Base-by-base conservation (phyloP, 1,284 basidiomycete genomes). In the Melanopsichium pennsylvanicum region DNA sequence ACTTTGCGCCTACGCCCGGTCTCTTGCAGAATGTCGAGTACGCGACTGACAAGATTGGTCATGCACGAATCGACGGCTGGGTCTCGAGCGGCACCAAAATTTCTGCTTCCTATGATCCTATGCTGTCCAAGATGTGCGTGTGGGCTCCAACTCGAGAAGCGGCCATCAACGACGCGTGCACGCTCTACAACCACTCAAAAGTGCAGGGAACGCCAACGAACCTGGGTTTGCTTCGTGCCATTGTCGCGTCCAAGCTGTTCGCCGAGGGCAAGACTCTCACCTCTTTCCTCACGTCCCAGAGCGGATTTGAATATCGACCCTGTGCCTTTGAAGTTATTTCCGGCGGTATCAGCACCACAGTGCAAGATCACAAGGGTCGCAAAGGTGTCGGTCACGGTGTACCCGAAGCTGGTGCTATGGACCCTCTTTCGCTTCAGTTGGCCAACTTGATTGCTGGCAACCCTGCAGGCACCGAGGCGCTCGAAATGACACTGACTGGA, bases 391-490 rank as follows among this genome's bases (percentile, higher is more conserved):
- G 87, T 0, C 81, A 86, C 35, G 89, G 89, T 12, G 85, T 90
- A 9, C 89, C 89, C 0, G 84, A 82, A n/a, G 86, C 86, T 54
- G 89, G 89, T 0, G 86, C 88, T 0, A 87, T 88, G 85, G 89
- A 90, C 74, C 71, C 83, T 10, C 78, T 87, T 7, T 86, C 88
- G 0, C 86, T 88, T 74, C 81, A 84, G 34, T 82, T 84, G 0
- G 88, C 86, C 11, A 90, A 90, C 70, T 62, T 86, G 29, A 82
- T 90, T 12, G 87, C 86, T 9, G 86, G 86, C 7, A 90, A 90
- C 74, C 63, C 81, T 0, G 70, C 79, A 3, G 84, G 80, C 7
- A 86, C 80, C 0, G 89, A 89, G 75, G 86, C 83, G 0, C 74
- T 90, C 7, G 89, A 90, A 74, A 82, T 88, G 22, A 83, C 59